Evolutionary conservation across 345 rosid species (phyloP).

Genomic region (Lepidium aucheri): DNA sequence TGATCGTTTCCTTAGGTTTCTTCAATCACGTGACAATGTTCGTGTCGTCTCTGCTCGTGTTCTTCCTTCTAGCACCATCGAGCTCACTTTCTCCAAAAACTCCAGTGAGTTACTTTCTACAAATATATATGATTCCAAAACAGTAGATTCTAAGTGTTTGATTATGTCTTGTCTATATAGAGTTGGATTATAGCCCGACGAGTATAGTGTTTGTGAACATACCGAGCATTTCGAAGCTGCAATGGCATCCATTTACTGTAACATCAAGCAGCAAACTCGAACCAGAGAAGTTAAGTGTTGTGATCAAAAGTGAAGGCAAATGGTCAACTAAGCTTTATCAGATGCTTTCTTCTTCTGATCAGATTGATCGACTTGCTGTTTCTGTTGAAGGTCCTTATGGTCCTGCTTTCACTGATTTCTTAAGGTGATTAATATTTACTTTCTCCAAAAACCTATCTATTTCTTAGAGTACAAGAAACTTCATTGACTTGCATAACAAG

Average conservation of each 20-base stretch:
- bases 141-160: not conserved
- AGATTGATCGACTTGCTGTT: conserved; percentile 35
- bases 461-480: not conserved
- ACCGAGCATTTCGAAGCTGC: conserved; percentile 63
- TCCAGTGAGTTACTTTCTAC: conserved; percentile 30
- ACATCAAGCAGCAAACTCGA: conserved; percentile 66
- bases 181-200: conserved; percentile 54
- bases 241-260: conserved; percentile 93
- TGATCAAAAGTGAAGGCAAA: conserved; percentile 61
- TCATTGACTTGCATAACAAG: not conserved
- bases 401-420: conserved; percentile 62
- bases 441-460: not conserved
- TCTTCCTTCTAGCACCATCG: conserved; percentile 51
- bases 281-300: conserved; percentile 52
- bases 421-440: conserved; percentile 34
- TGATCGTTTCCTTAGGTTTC: conserved; percentile 65
- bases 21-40: conserved; percentile 51
- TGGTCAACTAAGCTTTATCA: conserved; percentile 72
- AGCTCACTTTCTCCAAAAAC: conserved; percentile 64
- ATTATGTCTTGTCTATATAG: conserved; percentile 20
- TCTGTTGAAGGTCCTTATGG: conserved; percentile 92
- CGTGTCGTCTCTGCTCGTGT: conserved; percentile 55
- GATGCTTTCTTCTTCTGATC: conserved; percentile 50
- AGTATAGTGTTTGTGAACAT: conserved; percentile 70
- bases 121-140: too few species aligned